Evolutionary conservation across 768 basidiomycete genomes (phyloP), one percentile per base, ranked within the genome.

Genomic region (Serendipita sp.): DNA sequence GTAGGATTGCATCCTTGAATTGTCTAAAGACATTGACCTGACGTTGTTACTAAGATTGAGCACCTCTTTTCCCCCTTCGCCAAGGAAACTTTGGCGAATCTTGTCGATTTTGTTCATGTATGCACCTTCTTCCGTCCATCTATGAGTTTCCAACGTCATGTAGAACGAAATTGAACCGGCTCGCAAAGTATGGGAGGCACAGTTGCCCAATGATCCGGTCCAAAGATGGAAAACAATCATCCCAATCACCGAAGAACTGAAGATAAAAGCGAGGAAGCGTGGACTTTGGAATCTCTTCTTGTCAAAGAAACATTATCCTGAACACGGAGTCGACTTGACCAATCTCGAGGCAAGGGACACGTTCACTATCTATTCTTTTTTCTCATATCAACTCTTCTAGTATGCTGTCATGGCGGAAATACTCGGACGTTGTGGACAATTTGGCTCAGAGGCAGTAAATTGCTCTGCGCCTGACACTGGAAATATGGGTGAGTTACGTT

Each of bases 241-340:
- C 34, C 86, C 88, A 1, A 75, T 96, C 68, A 77, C 95, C 64
- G 86, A 83, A 68, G 86, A 89, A 64, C 81, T 99, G 68, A 96
- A 98, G 77, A 78, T 71, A 67, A 91, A 88, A 73, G 96, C 95
- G 0, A 89, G 86, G 76, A 81, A 83, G 71, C 82, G 85, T 32
- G 96, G 96, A 2, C 79, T 99, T 45, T 99, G 96, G 96, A 98
- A 98, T 72, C 79, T 99, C 44, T 98, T 97, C 79, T 79, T 98
- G 67, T 92, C 89, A 81, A 92, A 92, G 76, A 80, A 83, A 34
- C 95, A 96, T 72, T 97, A 95, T 73, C 93, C 92, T 5, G 79
- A 88, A 68, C 81, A 84, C 70, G 95, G 95, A 46, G 87, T 92
- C 3, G 86, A 87, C n/a, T 78, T 98, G 68, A 86, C 86, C 15